Percentiles rank a stretch among this genome's conserved stretches.
Conservation (phyloP, 768 basidiomycete genomes). For the Mycena olivaceomarginata region DNA sequence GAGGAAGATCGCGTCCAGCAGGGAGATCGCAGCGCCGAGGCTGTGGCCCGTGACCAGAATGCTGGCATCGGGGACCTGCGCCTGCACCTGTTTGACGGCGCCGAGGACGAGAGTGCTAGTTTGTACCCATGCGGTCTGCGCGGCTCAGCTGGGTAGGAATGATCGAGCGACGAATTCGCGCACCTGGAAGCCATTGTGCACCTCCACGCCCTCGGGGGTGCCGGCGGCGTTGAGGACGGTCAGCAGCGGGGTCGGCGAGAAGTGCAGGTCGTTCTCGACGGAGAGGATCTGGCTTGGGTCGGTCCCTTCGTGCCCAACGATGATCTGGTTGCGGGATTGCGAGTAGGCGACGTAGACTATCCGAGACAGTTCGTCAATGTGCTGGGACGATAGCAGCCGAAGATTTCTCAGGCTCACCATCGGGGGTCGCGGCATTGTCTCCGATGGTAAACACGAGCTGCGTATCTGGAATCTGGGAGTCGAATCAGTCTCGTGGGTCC, state of each 20-base stretch:
- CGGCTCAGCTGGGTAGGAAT: neutral
- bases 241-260: slow-evolving; percentile 20
- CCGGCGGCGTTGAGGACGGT: slow-evolving; percentile 29
- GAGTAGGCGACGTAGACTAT: slow-evolving; percentile 31
- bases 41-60: slow-evolving; percentile 23
- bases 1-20: slow-evolving; percentile 33
- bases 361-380: neutral
- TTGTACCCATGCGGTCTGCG: slow-evolving; percentile 31
- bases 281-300: slow-evolving; percentile 21
- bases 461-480: slow-evolving; percentile 22
- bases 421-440: slow-evolving; percentile 28
- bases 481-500: neutral
- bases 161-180: neutral
- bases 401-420: slow-evolving; percentile 4
- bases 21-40: slow-evolving; percentile 24
- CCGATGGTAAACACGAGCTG: slow-evolving; percentile 30
- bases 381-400: neutral
- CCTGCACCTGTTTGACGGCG: slow-evolving; percentile 19
- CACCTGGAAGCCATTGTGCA: slow-evolving; percentile 34
- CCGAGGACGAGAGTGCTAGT: slow-evolving; percentile 22
- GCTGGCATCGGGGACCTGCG: slow-evolving; percentile 21
- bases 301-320: slow-evolving; percentile 33
- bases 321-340: slow-evolving; percentile 32
- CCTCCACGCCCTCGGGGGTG: slow-evolving; percentile 13
- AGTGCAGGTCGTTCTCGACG: slow-evolving; percentile 22